Conservation (phyloP, 192 early-diverging fungal genomes). For the Gigaspora rosea region DNA sequence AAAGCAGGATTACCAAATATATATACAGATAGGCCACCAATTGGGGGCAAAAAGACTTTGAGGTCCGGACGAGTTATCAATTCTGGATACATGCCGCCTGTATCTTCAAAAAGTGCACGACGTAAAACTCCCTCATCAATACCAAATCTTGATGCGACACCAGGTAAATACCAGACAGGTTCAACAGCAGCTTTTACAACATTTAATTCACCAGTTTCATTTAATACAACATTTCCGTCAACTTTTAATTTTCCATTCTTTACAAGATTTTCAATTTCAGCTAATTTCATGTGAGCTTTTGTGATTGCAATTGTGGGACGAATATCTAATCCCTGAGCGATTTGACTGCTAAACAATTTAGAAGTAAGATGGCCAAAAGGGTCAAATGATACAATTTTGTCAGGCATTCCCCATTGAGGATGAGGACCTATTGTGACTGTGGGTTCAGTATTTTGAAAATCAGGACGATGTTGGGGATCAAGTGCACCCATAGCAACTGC, state of each 20-base stretch:
- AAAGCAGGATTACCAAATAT: conserved; percentile 87
- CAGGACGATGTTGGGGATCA: conserved; percentile 76
- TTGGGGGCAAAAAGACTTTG: conserved; percentile 92
- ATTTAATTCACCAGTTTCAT: conserved; percentile 75
- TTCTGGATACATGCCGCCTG: conserved; percentile 95
- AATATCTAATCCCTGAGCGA: conserved; percentile 75
- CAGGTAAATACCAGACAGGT: conserved; percentile 94
- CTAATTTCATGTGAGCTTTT: conserved; percentile 92
- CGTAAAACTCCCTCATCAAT: conserved; percentile 84
- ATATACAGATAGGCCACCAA: conserved; percentile 90
- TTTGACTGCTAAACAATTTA: conserved; percentile 59
- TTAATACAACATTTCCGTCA: conserved; percentile 84
- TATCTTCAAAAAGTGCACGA: conserved; percentile 86
- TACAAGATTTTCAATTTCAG: conserved; percentile 82
- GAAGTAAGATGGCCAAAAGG: conserved; percentile 86
- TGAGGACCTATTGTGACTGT: conserved; percentile 79
- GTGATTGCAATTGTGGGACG: conserved; percentile 93
- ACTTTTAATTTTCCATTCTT: conserved; percentile 61
- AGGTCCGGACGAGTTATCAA: conserved; percentile 90
- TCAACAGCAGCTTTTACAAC: conserved; percentile 93
- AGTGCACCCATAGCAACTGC: conserved; percentile 91
- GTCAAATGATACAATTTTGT: conserved; percentile 92
- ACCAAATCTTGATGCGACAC: conserved; percentile 85
- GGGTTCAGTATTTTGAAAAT: conserved; percentile 86
- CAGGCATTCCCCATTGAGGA: conserved; percentile 76